Base-by-base conservation (phyloP, 441 rosid species). In the Viola pubescens region DNA sequence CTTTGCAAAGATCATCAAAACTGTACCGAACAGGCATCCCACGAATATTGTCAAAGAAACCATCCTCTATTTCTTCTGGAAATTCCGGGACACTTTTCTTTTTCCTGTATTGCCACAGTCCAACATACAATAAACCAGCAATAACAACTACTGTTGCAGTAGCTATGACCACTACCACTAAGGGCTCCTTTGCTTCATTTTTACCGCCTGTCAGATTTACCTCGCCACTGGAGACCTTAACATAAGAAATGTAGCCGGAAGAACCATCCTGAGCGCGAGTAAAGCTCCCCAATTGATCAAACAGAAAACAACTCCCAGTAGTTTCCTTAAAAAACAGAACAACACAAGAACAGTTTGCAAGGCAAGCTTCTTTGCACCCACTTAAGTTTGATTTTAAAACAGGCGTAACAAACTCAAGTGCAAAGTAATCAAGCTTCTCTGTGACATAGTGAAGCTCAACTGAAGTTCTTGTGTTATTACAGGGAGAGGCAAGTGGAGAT, bases 21-120 rank as follows among this genome's bases (percentile, higher is more conserved):
- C 72, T 75, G 61, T 87, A 89, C 48, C 97, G 80, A 2, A 79
- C 63, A 8, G 97, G 97, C 90, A 82, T 82, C 39, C 95, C 82
- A 0, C 91, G 65, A 48, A 89, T 68, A 55, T 38, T 60, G 59
- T 77, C 88, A 61, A 81, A 61, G 77, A 89, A 85, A 61, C 77
- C 72, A 65, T 85, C 94, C 58, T 83, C 88, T 61, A 75, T 73
- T 51, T 71, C 65, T 34, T 71, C 85, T 3, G 56, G 64, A 65
- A 66, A 71, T 54, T 73, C 82, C 10, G 68, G 62, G 51, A 56
- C 12, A 12, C 50, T 56, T 6, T 62, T 72, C 64, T 69, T 66
- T 50, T 43, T 75, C 70, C 26, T 67, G 62, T 61, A 64, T 64
- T 72, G 79, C 63, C 81, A 53, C 34, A 49, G 50, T 9, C 85